Evolutionary conservation across 1,284 basidiomycete species (phyloP), one percentile per base, ranked within the genome.

Genomic region (Xerocomus minutiporus): DNA sequence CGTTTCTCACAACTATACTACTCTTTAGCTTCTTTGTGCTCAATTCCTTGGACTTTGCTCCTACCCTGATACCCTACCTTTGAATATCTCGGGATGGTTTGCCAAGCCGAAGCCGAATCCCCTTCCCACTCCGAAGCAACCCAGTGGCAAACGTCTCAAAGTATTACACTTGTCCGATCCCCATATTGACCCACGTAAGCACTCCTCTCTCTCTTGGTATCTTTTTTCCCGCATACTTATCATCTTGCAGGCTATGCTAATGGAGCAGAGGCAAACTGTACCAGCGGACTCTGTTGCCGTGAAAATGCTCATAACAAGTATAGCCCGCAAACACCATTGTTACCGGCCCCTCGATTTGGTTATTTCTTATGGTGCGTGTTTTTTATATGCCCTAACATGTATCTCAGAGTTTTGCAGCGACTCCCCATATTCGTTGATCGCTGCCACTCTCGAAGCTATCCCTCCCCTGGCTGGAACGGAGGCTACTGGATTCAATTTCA

Each of bases 161-260:
- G 83, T 91, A 2, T 69, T 91, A 44, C 90, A 92, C 62, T 59
- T 91, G 13, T 89, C 86, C 0, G 89, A 92, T 61, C 74, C 89
- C 54, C 90, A 92, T 68, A 71, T 92, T 48, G 90, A 92, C 63
- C 82, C 89, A 44, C 75, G 79, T 83, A 59, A 52, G 76, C 60
- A 5, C 29, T 23, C 28, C 25, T 29, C 13, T 20, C 12, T 29
- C 32, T 8, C 11, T 35, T 34, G 8, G 39, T 1, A 15, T 20
- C n/a, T 32, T 17, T 32, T 25, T 49, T 38, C 23, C 17, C 32
- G 55, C 3, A 6, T 31, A 48, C 54, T 38, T 17, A 54, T 51
- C 31, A n/a, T 28, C 49, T 32, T 48, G 8, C 55, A 85, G 86
- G 79, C 31, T 92, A 82, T 65, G 76, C 84, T 11, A 89, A 81